Evolutionary conservation across 805 yeast species (phyloP).

Genomic region (Candida odintsovae): DNA sequence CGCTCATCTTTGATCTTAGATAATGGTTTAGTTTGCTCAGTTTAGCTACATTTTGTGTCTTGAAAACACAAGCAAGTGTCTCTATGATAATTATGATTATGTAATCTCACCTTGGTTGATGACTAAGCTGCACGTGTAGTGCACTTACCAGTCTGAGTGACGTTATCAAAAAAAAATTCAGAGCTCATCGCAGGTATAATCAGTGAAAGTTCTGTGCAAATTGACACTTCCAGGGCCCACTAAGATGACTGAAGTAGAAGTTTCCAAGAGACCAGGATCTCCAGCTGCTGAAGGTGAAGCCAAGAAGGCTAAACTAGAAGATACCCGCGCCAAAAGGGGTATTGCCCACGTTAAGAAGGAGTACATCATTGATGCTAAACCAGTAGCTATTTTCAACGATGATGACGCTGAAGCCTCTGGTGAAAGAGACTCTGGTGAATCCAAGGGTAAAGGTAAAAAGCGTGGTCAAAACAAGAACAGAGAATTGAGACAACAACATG

Average conservation of each 20-base stretch:
- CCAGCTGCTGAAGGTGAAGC: slow-evolving; percentile 6
- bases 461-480: slow-evolving; percentile 85
- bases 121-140: neutral
- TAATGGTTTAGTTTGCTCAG: neutral
- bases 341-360: slow-evolving; percentile 75
- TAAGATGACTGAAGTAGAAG: slow-evolving; percentile 9
- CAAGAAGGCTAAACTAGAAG: slow-evolving; percentile 13
- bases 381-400: slow-evolving; percentile 30
- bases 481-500: slow-evolving; percentile 65
- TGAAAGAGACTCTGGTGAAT: slow-evolving; percentile 27
- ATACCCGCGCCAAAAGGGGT: slow-evolving; percentile 39
- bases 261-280: slow-evolving; percentile 18
- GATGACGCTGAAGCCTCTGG: slow-evolving; percentile 41
- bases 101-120: too few relatives aligned
- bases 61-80: neutral
- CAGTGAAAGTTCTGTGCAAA: neutral
- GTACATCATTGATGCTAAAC: slow-evolving; percentile 38
- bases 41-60: neutral
- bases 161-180: neutral
- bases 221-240: neutral
- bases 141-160: neutral
- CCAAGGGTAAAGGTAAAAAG: slow-evolving; percentile 40
- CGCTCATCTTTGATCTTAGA: neutral
- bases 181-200: neutral
- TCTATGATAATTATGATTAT: neutral